phyloP scores from a whole-genome alignment of 192 early-diverging fungal species.

The Oehlia diaphana region DNA sequence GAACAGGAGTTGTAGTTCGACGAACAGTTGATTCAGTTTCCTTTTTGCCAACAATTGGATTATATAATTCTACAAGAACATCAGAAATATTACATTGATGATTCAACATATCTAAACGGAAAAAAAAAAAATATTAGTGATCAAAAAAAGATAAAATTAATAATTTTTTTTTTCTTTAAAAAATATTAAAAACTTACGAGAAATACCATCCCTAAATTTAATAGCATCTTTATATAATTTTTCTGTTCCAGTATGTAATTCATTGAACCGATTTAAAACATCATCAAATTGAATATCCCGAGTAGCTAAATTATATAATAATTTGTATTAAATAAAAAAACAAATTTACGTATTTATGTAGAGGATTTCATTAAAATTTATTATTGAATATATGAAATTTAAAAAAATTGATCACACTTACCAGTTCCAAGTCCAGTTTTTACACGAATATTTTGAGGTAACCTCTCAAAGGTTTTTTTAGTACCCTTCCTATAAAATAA shows the following conservation, averaged over 20 bases:
- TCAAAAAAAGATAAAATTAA: no score
- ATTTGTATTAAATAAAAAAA: not conserved
- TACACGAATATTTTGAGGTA: slow-evolving; percentile 3
- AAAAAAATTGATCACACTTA: not conserved
- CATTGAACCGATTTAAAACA: not conserved
- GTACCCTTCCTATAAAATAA: slow-evolving; percentile 11
- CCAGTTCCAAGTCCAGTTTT: slow-evolving; percentile 3
- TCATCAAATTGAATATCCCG: slow-evolving; percentile 20
- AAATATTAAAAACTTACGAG: not conserved
- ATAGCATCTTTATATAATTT: slow-evolving; percentile 19
- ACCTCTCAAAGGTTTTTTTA: not conserved
- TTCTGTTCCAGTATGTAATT: slow-evolving; percentile 12
- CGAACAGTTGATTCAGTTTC: slow-evolving; percentile 32
- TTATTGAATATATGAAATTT: no score
- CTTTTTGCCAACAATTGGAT: slow-evolving; percentile 29
- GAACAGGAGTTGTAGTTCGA: slow-evolving; percentile 35
- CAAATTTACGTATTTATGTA: no score
- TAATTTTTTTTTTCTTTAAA: not conserved
- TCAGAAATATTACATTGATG: slow-evolving; percentile 44
- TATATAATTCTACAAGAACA: slow-evolving; percentile 40
- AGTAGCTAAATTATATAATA: slow-evolving; percentile 9
- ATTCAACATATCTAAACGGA: slow-evolving; percentile 35
- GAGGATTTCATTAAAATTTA: no score
- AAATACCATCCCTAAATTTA: slow-evolving; percentile 22
- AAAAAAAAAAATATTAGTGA: not conserved